These are phyloP conservation scores for Solanum piurae DNA, from an alignment of 257 asterid genomes.

Conservation along the genomic window DNA sequence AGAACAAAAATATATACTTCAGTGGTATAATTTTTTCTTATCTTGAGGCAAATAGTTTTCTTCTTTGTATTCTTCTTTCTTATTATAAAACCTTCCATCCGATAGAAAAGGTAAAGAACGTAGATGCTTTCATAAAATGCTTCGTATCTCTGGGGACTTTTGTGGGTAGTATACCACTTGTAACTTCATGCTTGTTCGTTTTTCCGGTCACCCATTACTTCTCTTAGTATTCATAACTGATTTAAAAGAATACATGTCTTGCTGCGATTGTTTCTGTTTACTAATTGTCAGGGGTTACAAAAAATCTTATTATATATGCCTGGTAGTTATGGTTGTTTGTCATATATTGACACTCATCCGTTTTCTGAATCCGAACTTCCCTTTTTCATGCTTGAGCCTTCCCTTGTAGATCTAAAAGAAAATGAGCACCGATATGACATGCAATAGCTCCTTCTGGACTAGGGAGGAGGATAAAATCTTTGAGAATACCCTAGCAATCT, in stretches of 20 bases:
- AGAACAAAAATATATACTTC: not conserved
- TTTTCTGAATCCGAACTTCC: conserved; percentile 6
- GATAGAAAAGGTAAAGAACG: not conserved
- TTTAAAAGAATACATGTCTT: not conserved
- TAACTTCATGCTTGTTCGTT: not conserved
- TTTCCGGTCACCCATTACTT: not conserved
- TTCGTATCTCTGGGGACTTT: not conserved
- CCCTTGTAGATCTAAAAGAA: not conserved
- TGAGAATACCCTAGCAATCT: conserved; percentile 26
- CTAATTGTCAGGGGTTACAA: not conserved
- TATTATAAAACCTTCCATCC: not conserved
- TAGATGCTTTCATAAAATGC: not conserved
- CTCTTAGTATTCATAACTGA: not conserved
- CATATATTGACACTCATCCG: not conserved
- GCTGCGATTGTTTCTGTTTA: not conserved
- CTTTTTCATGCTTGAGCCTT: conserved; percentile 12
- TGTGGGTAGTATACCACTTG: not conserved
- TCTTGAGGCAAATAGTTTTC: not conserved
- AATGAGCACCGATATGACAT: conserved; percentile 21
- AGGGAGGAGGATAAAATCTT: conserved; percentile 36
- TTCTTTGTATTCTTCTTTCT: not conserved
- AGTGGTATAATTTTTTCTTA: not conserved
- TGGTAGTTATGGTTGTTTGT: not conserved
- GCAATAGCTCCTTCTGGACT: conserved; percentile 23
- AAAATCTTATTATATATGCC: not conserved